A percentile compares a stretch with the other conserved stretches of the same genome.
Conservation (phyloP, 441 rosid genomes). For the Aleurites moluccanus region DNA sequence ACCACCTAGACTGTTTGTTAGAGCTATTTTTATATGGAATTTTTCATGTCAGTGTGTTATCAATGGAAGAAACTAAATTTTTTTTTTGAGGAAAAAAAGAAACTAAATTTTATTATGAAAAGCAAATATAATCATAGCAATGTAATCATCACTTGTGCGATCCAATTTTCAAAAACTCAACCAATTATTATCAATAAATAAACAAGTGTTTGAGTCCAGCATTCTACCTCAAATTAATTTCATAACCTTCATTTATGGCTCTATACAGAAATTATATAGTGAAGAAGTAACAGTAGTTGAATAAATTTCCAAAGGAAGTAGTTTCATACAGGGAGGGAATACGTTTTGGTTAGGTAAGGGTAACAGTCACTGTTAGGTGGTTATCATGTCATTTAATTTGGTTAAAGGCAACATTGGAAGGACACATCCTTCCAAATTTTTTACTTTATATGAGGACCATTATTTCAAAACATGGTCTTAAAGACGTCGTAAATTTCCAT, state of each 20-base stretch:
- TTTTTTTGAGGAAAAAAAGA: no score
- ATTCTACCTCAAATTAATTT: background rate
- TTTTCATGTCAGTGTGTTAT: background rate
- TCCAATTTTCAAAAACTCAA: background rate
- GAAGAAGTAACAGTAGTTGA: background rate
- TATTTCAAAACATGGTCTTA: background rate
- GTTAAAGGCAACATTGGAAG: background rate
- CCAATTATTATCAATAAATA: background rate
- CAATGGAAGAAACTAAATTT: background rate
- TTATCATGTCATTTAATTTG: slow-evolving; percentile 2
- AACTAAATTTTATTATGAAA: background rate
- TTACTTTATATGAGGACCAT: background rate
- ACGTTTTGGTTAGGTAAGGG: background rate
- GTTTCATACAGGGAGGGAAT: background rate
- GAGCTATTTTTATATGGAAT: background rate
- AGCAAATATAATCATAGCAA: background rate
- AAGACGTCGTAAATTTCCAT: background rate
- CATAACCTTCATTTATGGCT: background rate
- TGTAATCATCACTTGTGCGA: background rate
- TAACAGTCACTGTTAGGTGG: background rate
- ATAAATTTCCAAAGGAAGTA: background rate
- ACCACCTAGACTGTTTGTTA: background rate
- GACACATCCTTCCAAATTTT: background rate
- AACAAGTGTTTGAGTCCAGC: background rate
- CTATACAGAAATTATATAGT: background rate